Base-by-base conservation (phyloP, 2,329 filamentous ascomycete species). In the Clarireedia hainanense region DNA sequence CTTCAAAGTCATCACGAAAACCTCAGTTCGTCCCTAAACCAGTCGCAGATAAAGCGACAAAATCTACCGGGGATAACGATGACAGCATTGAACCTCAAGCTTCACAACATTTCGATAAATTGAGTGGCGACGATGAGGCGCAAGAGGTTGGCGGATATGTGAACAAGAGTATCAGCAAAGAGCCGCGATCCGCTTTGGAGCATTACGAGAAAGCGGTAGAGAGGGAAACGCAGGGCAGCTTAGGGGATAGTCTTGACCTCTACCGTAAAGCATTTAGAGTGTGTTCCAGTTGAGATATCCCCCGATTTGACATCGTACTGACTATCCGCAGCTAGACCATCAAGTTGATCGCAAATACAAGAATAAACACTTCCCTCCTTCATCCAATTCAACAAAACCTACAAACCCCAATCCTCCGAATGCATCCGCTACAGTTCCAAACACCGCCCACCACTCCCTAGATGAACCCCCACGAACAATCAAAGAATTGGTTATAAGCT, bases 191-290 rank as follows among this genome's bases (percentile, higher is more conserved):
- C 10, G 94, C 94, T 0, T 73, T 99, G 15, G 94, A 97, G 64
- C 89, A 96, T 70, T 97, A 94, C 66, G 94, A 97, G 69, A 83
- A 82, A 68, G 94, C 92, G 3, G 91, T 96, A 55, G 88, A 95
- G 72, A 91, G 85, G 70, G 94, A 99, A 72, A 81, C 79, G 0
- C 82, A 88, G 64, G 94, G 94, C 0, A 94, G 83, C 60, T 76
- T 97, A 50, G 91, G 91, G 5, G 92, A 97, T 60, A 97, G 92
- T 68, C 70, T 99, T 55, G 83, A 81, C 61, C 79, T 95, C 50
- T 99, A 99, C 71, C 83, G 94, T 47, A 91, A 87, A 70, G 94
- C 94, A 0, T 97, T 95, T 70, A 84, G 86, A 69, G 89, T 92
- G 72, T 57, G 77, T 66, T 15, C 14, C 14, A 14, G n/a, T 23